Conservation (phyloP, 2,329 filamentous ascomycete genomes). For the Pseudonectria buxi region DNA sequence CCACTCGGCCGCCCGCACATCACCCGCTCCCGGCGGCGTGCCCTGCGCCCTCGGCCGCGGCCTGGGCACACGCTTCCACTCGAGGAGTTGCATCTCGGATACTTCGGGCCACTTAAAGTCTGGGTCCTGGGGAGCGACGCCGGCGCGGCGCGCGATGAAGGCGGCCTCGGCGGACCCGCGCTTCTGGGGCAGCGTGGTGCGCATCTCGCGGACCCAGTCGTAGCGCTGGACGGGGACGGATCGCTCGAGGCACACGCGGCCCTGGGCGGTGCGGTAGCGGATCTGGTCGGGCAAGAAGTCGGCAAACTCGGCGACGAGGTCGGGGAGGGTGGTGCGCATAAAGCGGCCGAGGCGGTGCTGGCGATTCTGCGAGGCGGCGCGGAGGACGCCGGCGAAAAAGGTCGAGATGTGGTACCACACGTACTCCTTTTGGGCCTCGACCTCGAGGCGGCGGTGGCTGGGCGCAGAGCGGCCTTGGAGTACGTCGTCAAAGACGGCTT, state of each 20-base stretch:
- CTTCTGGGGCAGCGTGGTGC: conserved; percentile 23
- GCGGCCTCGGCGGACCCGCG: conserved; percentile 8
- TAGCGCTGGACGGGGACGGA: conserved; percentile 15
- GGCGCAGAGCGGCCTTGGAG: conserved; percentile 15
- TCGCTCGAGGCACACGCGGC: conserved; percentile 21
- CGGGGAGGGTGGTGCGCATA: conserved; percentile 19
- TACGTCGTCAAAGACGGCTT: conserved; percentile 27
- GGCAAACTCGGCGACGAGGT: conserved; percentile 27
- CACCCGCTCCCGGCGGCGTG: conserved; percentile 14
- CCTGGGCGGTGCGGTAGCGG: conserved; percentile 27
- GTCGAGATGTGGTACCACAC: conserved; percentile 23
- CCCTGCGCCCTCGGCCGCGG: conserved; percentile 12
- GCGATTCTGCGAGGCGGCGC: conserved; percentile 14
- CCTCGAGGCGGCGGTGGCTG: conserved; percentile 20
- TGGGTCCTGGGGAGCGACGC: conserved; percentile 8
- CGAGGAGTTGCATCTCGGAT: conserved; percentile 14
- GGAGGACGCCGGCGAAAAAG: conserved; percentile 23
- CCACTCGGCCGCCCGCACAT: conserved; percentile 16
- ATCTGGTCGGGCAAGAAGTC: conserved; percentile 27
- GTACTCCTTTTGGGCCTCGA: conserved; percentile 27
- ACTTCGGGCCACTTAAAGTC: conserved; percentile 20
- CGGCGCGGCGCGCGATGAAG: conserved; percentile 8
- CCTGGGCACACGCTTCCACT: conserved; percentile 19
- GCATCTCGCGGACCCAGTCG: conserved; percentile 13
- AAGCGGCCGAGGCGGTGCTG: conserved; percentile 17